phyloP scores from a whole-genome alignment of 768 basidiomycete genomes.

The Cystobasidiopsis lactophilus region DNA sequence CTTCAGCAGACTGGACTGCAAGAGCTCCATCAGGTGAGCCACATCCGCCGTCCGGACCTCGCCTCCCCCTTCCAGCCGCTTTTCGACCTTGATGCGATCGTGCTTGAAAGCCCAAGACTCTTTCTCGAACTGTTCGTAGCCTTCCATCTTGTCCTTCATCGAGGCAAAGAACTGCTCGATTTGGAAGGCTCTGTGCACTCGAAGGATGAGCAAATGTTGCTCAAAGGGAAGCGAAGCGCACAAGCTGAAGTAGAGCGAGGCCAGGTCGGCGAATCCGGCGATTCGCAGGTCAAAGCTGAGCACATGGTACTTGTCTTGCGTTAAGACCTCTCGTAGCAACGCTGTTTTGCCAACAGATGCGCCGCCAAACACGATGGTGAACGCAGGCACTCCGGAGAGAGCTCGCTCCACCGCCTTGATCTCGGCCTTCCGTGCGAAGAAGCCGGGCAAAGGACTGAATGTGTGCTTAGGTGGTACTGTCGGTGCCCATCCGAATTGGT shows the following conservation, averaged over 20 bases:
- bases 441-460: slow-evolving; percentile 51
- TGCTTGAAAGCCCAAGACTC: slow-evolving; percentile 68
- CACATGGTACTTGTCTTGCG: slow-evolving; percentile 46
- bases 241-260: slow-evolving; percentile 38
- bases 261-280: slow-evolving; percentile 43
- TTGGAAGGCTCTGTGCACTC: background rate
- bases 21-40: slow-evolving; percentile 61
- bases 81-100: slow-evolving; percentile 51
- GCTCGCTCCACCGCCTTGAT: slow-evolving; percentile 31
- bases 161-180: slow-evolving; percentile 26
- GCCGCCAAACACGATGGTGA: slow-evolving; percentile 58
- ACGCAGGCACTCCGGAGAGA: slow-evolving; percentile 30
- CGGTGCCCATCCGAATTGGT: no score
- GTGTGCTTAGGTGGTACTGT: slow-evolving; percentile 45
- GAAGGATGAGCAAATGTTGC: background rate
- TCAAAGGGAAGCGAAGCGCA: slow-evolving; percentile 1
- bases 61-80: slow-evolving; percentile 32
- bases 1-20: slow-evolving; percentile 47
- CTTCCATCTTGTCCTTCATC: slow-evolving; percentile 58
- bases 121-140: slow-evolving; percentile 44
- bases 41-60: slow-evolving; percentile 53
- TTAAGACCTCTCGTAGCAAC: slow-evolving; percentile 53
- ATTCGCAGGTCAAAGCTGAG: slow-evolving; percentile 48
- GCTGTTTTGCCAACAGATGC: slow-evolving; percentile 70
- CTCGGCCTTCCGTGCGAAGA: slow-evolving; percentile 48